Conservation (phyloP, 2,329 filamentous ascomycete genomes). For the Xylaria multiplex region DNA sequence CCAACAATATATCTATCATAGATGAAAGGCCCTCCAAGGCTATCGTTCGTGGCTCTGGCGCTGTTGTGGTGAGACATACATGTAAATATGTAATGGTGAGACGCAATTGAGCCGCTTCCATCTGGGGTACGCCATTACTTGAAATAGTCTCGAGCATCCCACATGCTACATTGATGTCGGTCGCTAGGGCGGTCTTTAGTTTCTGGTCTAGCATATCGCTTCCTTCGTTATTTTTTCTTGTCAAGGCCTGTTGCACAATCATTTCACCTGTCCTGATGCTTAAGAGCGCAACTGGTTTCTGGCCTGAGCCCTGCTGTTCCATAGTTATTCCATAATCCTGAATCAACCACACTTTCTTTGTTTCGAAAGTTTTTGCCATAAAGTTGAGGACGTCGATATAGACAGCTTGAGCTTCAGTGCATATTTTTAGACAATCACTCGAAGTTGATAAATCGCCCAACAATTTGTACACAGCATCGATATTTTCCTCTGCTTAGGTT, state of each 20-base stretch:
- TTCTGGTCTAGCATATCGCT: slow-evolving; percentile 45
- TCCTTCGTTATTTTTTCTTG: slow-evolving; percentile 19
- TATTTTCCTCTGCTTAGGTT: slow-evolving; percentile 39
- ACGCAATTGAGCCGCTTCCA: slow-evolving; percentile 43
- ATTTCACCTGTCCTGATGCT: slow-evolving; percentile 40
- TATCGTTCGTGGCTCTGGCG: slow-evolving; percentile 58
- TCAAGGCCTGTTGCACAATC: slow-evolving; percentile 50
- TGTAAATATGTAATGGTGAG: slow-evolving; percentile 58
- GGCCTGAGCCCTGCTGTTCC: slow-evolving; percentile 8
- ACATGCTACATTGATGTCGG: slow-evolving; percentile 55
- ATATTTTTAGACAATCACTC: slow-evolving; percentile 37
- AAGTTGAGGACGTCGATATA: slow-evolving; percentile 49
- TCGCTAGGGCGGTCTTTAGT: slow-evolving; percentile 52
- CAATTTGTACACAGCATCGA: slow-evolving; percentile 37
- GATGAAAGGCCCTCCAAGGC: slow-evolving; percentile 60
- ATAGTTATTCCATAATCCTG: background rate
- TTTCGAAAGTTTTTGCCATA: slow-evolving; percentile 30
- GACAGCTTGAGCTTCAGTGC: slow-evolving; percentile 46
- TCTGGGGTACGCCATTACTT: slow-evolving; percentile 37
- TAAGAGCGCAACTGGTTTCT: slow-evolving; percentile 40
- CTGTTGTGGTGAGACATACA: slow-evolving; percentile 52
- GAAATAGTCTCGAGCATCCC: slow-evolving; percentile 55
- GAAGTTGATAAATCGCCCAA: slow-evolving; percentile 37
- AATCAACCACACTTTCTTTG: slow-evolving; percentile 5
- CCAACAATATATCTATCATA: slow-evolving; percentile 56